These are phyloP conservation scores for Gaultheria prostrata DNA, from an alignment of 148 eudicot species.

Conservation along the genomic window DNA sequence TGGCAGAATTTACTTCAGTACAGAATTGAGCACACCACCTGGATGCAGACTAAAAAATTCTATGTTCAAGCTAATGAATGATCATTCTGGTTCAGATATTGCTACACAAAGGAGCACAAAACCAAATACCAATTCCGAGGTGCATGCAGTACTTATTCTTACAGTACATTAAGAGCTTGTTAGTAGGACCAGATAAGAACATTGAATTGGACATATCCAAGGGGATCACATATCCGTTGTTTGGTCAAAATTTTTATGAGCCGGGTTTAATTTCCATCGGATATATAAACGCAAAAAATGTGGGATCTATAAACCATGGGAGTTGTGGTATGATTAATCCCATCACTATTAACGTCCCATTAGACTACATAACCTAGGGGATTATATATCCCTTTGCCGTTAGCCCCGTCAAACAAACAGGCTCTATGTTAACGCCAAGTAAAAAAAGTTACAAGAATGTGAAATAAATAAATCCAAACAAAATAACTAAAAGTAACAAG, in stretches of 20 bases:
- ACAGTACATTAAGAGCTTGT: background rate
- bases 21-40: background rate
- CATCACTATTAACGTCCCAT: background rate
- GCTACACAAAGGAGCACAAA: background rate
- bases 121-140: background rate
- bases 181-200: background rate
- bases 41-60: background rate
- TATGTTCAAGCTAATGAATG: background rate
- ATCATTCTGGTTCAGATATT: slow-evolving; percentile 1
- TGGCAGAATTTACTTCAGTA: background rate
- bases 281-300: background rate
- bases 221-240: background rate
- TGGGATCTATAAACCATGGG: background rate
- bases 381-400: background rate
- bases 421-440: background rate
- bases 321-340: background rate
- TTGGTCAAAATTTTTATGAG: background rate
- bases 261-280: background rate
- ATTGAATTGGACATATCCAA: background rate
- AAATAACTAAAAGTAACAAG: background rate
- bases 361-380: background rate
- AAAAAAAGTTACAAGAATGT: background rate
- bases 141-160: background rate
- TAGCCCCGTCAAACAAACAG: background rate
- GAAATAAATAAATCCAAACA: background rate